A percentile compares a stretch with the other conserved stretches of the same genome.
Evolutionary conservation across 176 grass and related monocot species (phyloP).

Genomic region (Aegilops tauschii): DNA sequence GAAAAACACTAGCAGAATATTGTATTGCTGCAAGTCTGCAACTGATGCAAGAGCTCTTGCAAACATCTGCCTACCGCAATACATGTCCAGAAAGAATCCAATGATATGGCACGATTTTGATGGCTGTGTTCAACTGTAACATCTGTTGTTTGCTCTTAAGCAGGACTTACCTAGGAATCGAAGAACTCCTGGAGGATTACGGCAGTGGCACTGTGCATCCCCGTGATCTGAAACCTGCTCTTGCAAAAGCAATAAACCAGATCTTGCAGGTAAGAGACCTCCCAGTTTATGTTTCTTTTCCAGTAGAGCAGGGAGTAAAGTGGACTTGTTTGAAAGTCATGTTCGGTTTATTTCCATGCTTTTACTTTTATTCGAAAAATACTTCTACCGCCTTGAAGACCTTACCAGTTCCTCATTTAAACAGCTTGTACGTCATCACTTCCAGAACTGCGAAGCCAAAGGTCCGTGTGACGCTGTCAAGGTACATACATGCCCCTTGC

Average conservation of each 20-base stretch:
- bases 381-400: not conserved
- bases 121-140: not conserved
- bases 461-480: constrained; percentile 63
- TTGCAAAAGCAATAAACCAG: constrained; percentile 74
- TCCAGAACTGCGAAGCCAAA: constrained; percentile 54
- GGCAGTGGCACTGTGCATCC: constrained; percentile 65
- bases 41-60: no score
- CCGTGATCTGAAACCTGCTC: constrained; percentile 67
- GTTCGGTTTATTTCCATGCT: not conserved
- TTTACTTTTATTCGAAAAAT: not conserved
- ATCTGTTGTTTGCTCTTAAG: constrained; percentile 24
- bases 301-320: not conserved
- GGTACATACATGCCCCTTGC: constrained; percentile 42
- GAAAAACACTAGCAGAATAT: no score
- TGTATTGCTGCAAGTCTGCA: no score
- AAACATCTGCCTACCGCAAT: not conserved
- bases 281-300: not conserved
- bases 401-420: constrained; percentile 1
- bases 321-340: not conserved
- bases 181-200: constrained; percentile 64
- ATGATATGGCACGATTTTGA: not conserved
- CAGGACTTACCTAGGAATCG: constrained; percentile 52
- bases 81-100: not conserved
- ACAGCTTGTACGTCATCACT: constrained; percentile 79
- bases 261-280: constrained; percentile 73